phyloP scores from a whole-genome alignment of 73 alveolate species.

The Tetrahymena malaccensis region DNA sequence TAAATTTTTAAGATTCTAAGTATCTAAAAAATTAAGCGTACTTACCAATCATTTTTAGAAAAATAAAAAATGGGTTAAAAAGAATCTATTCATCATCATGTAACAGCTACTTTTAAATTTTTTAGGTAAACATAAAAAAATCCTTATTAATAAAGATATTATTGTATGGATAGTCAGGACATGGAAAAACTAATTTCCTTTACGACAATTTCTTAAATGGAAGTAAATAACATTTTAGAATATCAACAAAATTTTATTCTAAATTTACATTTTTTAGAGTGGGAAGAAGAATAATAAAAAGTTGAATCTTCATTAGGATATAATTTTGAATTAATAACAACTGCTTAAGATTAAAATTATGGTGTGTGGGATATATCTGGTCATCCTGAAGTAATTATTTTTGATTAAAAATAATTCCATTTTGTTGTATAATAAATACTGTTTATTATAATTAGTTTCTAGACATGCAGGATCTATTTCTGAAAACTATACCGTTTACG shows the following conservation, averaged over 20 bases:
- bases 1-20: background rate
- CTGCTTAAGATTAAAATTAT: background rate
- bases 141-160: background rate
- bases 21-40: background rate
- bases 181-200: background rate
- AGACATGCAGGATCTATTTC: background rate
- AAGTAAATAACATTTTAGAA: background rate
- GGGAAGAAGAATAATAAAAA: background rate
- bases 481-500: background rate
- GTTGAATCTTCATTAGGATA: background rate
- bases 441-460: background rate
- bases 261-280: background rate
- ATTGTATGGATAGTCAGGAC: background rate
- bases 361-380: background rate
- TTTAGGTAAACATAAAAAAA: background rate
- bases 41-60: background rate
- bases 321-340: background rate
- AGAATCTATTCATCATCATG: background rate
- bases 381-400: background rate
- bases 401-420: background rate
- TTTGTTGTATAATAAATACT: background rate
- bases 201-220: background rate
- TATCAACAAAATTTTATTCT: background rate
- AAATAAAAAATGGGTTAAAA: background rate
- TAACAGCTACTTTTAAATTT: background rate